These are phyloP conservation scores for Clonostachys rosea DNA, from an alignment of 2,329 filamentous ascomycete genomes.

Conservation along the genomic window DNA sequence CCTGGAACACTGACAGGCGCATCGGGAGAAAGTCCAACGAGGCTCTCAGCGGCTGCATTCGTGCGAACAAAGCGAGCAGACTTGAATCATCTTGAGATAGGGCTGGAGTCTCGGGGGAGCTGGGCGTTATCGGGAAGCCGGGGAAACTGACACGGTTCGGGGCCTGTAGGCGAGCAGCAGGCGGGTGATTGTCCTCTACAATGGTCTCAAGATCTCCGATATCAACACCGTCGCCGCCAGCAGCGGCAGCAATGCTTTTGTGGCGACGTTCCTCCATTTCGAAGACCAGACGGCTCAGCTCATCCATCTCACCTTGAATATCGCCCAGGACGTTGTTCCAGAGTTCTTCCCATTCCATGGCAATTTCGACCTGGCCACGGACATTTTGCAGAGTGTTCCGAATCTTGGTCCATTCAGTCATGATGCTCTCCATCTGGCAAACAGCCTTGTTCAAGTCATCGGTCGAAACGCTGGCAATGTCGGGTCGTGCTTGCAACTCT, in stretches of 20 bases:
- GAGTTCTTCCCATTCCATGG: constrained; percentile 98
- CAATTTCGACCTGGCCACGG: constrained; percentile 88
- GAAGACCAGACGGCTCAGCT: constrained; percentile 76
- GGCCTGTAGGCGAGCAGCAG: constrained; percentile 43
- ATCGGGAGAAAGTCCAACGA: constrained; percentile 95
- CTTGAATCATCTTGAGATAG: constrained; percentile 78
- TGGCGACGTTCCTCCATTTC: constrained; percentile 97
- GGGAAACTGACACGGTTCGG: constrained; percentile 67
- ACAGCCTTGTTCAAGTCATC: constrained; percentile 73
- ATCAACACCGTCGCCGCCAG: constrained; percentile 63
- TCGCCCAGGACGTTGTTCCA: constrained; percentile 93
- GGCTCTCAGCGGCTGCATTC: constrained; percentile 90
- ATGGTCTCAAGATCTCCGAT: constrained; percentile 91
- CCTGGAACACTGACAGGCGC: constrained; percentile 82
- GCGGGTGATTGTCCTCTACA: constrained; percentile 73
- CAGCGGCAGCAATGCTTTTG: constrained; percentile 63
- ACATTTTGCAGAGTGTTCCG: constrained; percentile 72
- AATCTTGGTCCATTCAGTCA: constrained; percentile 81
- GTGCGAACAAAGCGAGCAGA: constrained; percentile 83
- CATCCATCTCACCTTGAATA: constrained; percentile 82
- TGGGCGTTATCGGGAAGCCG: constrained; percentile 57
- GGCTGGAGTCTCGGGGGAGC: constrained; percentile 48
- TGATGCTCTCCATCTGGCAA: constrained; percentile 82
- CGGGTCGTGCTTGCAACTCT: constrained; percentile 72
- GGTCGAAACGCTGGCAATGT: constrained; percentile 67